Percentiles rank a stretch among this genome's conserved stretches.
Evolutionary conservation across 352 stramenopile species (phyloP).

Genomic region (Globisporangium spinosum): DNA sequence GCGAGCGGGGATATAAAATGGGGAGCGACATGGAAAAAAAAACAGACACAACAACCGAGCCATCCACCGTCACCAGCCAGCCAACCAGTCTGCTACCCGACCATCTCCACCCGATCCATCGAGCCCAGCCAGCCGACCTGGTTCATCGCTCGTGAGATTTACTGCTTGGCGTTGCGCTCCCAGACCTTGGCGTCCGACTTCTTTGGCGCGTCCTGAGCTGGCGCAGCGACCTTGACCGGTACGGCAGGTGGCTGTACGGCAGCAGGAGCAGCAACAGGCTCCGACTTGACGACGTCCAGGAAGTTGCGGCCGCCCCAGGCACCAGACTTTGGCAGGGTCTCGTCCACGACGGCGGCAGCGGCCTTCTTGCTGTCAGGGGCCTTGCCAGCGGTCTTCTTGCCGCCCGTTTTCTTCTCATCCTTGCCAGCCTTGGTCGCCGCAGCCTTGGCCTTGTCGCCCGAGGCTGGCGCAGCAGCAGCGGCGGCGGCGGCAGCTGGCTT

Average conservation of each 20-base stretch:
- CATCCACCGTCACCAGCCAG: background rate
- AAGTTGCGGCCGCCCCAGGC: slow-evolving; percentile 83
- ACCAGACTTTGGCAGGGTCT: slow-evolving; percentile 55
- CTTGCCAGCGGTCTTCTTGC: slow-evolving; percentile 1
- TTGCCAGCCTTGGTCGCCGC: slow-evolving; percentile 34
- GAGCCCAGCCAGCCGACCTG: background rate
- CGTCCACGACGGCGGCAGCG: slow-evolving; percentile 28
- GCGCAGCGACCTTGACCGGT: slow-evolving; percentile 26
- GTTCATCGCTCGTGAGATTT: slow-evolving; percentile 6
- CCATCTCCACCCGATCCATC: background rate
- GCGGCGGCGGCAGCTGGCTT: slow-evolving; percentile 30
- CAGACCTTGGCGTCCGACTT: slow-evolving; percentile 26
- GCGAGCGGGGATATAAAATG: background rate
- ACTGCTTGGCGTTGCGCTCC: slow-evolving; percentile 14
- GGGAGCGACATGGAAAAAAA: slow-evolving; percentile 4
- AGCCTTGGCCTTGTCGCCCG: slow-evolving; percentile 35
- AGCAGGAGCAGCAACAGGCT: slow-evolving; percentile 27
- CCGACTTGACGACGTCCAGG: slow-evolving; percentile 79
- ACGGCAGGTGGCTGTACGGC: slow-evolving; percentile 26
- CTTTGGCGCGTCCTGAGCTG: slow-evolving; percentile 18
- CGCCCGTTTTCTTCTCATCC: slow-evolving; percentile 29
- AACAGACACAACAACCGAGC: background rate
- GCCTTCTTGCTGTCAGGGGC: slow-evolving; percentile 17
- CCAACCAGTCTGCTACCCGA: background rate
- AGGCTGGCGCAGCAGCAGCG: slow-evolving; percentile 3